A percentile compares a stretch with the other conserved stretches of the same genome.
Evolutionary conservation across 2,329 filamentous ascomycete species (phyloP).

Genomic region (Colletotrichum sp.): DNA sequence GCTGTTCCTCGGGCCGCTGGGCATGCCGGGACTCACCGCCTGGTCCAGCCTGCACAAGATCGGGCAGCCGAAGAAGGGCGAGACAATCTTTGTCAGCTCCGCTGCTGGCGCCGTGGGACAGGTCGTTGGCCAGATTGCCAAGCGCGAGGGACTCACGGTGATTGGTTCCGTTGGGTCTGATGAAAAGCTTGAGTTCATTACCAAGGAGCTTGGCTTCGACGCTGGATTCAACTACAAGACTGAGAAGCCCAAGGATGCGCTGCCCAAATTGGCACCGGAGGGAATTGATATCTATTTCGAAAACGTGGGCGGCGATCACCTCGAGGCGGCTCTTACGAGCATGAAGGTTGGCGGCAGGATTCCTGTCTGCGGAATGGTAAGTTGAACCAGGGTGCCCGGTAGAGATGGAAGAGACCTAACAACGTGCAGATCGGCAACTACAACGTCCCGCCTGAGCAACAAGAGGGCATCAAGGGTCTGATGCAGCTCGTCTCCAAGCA

Average conservation of each 20-base stretch:
- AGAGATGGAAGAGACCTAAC: background rate
- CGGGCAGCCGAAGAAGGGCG: slow-evolving; percentile 66
- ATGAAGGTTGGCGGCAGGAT: slow-evolving; percentile 71
- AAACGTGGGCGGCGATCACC: slow-evolving; percentile 58
- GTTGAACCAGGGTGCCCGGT: background rate
- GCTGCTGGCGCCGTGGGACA: slow-evolving; percentile 84
- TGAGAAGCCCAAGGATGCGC: slow-evolving; percentile 71
- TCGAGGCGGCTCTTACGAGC: slow-evolving; percentile 48
- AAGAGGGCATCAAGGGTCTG: slow-evolving; percentile 71
- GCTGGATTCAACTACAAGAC: slow-evolving; percentile 88
- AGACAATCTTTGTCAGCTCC: slow-evolving; percentile 82
- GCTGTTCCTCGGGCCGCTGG: slow-evolving; percentile 74
- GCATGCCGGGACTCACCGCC: slow-evolving; percentile 67
- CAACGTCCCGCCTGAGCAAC: slow-evolving; percentile 61
- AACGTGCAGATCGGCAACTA: slow-evolving; percentile 68
- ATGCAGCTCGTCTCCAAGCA: slow-evolving; percentile 69
- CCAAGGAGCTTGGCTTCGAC: slow-evolving; percentile 56
- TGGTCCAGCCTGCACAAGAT: slow-evolving; percentile 73
- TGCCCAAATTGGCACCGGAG: slow-evolving; percentile 74
- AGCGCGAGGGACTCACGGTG: slow-evolving; percentile 78
- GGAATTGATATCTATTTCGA: slow-evolving; percentile 76
- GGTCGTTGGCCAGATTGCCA: slow-evolving; percentile 84
- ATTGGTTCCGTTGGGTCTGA: slow-evolving; percentile 84
- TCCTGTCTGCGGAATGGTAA: slow-evolving; percentile 69
- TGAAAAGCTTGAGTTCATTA: slow-evolving; percentile 75